Conservation (phyloP, 2,329 filamentous ascomycete species). For the Fusarium sp. region DNA sequence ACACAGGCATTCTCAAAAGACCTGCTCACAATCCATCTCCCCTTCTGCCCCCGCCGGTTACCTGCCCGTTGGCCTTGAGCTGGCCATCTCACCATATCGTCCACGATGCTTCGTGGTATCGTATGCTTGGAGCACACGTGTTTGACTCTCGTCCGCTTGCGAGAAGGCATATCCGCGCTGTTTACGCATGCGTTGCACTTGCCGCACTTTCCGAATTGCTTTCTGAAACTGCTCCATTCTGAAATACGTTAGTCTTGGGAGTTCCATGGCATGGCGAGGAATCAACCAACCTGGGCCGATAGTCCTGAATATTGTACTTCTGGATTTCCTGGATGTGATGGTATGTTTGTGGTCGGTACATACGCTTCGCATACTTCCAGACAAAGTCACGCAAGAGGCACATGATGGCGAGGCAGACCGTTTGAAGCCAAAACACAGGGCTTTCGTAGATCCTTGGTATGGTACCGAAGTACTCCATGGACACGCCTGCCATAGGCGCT, state of each 20-base stretch:
- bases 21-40: constrained; percentile 19
- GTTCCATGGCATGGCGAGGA: background rate
- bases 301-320: constrained; percentile 99
- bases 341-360: constrained; percentile 96
- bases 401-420: constrained; percentile 77
- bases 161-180: constrained; percentile 98
- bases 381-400: constrained; percentile 89
- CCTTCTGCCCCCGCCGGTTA: constrained; percentile 17
- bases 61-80: constrained; percentile 48
- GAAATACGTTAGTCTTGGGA: constrained; percentile 12
- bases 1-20: constrained; percentile 25
- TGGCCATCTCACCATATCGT: constrained; percentile 92
- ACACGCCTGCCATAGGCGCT: constrained; percentile 82
- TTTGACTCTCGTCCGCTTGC: constrained; percentile 95
- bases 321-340: constrained; percentile 99
- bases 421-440: constrained; percentile 91
- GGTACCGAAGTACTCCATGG: constrained; percentile 84
- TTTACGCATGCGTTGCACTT: constrained; percentile 99
- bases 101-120: constrained; percentile 94
- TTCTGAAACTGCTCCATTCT: constrained; percentile 99
- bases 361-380: constrained; percentile 97
- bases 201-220: constrained; percentile 95
- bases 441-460: constrained; percentile 81
- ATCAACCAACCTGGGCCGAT: constrained; percentile 79
- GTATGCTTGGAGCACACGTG: constrained; percentile 93